These are phyloP conservation scores for Populus hybrid DNA, from an alignment of 441 rosid genomes.

Conservation along the genomic window DNA sequence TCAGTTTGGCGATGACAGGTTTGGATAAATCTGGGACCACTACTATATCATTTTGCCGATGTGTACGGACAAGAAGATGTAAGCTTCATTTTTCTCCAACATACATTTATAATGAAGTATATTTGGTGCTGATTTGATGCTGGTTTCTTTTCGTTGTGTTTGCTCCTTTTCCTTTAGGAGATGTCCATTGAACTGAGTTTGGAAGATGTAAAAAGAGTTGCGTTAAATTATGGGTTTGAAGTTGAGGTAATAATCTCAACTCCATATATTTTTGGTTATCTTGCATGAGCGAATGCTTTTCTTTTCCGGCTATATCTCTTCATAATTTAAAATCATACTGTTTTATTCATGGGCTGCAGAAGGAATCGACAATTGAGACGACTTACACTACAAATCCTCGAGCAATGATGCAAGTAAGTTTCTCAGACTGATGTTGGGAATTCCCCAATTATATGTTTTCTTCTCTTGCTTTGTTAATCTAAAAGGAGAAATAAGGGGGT, in stretches of 20 bases:
- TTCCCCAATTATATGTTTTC: neutral
- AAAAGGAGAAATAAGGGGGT: neutral
- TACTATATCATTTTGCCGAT: constrained; percentile 94
- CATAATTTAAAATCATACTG: neutral
- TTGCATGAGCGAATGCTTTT: neutral
- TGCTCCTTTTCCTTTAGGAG: constrained; percentile 4
- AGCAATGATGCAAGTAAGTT: constrained; percentile 95
- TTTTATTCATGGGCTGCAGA: constrained; percentile 47
- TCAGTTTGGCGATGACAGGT: constrained; percentile 45
- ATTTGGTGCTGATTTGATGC: constrained; percentile 76
- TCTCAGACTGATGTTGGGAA: neutral
- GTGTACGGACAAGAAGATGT: constrained; percentile 79
- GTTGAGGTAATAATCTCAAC: constrained; percentile 15
- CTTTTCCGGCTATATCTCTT: neutral
- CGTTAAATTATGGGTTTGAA: constrained; percentile 62
- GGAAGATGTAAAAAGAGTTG: constrained; percentile 86
- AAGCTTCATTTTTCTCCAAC: constrained; percentile 34
- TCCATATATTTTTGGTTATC: neutral
- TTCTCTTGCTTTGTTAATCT: neutral
- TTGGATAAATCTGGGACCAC: constrained; percentile 96
- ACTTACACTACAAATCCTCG: constrained; percentile 83
- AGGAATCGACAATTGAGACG: constrained; percentile 78
- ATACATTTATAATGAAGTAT: constrained; percentile 73
- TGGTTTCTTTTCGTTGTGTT: neutral
- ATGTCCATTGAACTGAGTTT: constrained; percentile 95